Base-by-base conservation (phyloP, 257 asterid genomes). In the Penstemon newberryi region DNA sequence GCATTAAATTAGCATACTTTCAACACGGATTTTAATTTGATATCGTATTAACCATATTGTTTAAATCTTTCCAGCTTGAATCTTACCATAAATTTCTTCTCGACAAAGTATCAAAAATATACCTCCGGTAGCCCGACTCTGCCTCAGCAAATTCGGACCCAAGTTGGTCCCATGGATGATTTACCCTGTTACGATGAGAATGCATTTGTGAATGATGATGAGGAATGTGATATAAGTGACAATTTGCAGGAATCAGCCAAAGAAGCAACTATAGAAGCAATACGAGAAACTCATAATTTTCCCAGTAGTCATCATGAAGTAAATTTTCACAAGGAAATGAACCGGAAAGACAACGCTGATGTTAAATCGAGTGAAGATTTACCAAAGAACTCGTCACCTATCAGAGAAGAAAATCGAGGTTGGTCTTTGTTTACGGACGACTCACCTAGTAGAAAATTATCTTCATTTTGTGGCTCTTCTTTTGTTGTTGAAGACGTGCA, bases 11-110 rank as follows among this genome's bases (percentile, higher is more conserved):
- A n/a, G n/a, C n/a, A n/a, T n/a, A n/a, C n/a, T n/a, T n/a, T 70
- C 69, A 39, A 9, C 44, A 6, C 7, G 9, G 12, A 33, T 47
- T 25, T 55, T 63, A 6, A 39, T 51, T 6, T 25, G 47, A 10
- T 50, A 6, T 37, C 5, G 12, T 66, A 25, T 8, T 55, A 54
- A 13, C 40, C 25, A 40, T 64, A 58, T 45, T 25, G 33, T 25
- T 63, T 46, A 37, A 53, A 36, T 44, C 50, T 43, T 25, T 15
- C 50, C 96, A 94, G 97, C 70, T 75, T 91, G 86, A 83, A 84
- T 74, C 85, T 94, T 46, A 85, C 87, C 0, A 86, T 94, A 75
- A 91, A 91, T 72, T 81, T 87, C 75, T 89, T 94, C 79, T 91
- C 99, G 8, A 94, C 97, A 8, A 94, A 94, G 66, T 94, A 94